Base-by-base conservation (phyloP, 2,329 filamentous ascomycete species). In the Sphaerulina vaccinii region DNA sequence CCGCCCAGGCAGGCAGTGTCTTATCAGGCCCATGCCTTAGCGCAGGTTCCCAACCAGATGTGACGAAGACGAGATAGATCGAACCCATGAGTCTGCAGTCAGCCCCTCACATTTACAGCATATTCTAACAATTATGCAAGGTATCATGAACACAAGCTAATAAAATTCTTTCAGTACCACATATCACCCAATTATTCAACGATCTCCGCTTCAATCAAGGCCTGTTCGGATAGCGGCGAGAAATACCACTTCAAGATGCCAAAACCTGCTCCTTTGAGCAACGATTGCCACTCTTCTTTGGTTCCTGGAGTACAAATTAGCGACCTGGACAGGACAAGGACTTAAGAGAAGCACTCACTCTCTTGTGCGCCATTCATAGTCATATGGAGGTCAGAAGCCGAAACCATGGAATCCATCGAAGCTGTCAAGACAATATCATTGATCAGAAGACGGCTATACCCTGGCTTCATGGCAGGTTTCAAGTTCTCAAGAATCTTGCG, bases 391-490 rank as follows among this genome's bases (percentile, higher is more conserved):
- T 50, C 48, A 27, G 38, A 43, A n/a, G 48, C 40, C 22, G 48
- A 50, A 10, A 50, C 40, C 39, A 43, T 43, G 15, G 33, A n/a
- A 33, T 50, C 48, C 40, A 38, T 50, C 21, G 27, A 37, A 2
- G 48, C 32, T 0, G 40, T 29, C 15, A 50, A 32, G 10, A 63
- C 54, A 13, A 61, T 54, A 23, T 64, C 61, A 36, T 61, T 54
- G 41, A 64, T 54, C 42, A 64, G 37, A 7, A 64, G 32, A 39
- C 56, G 51, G 46, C 55, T 61, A 13, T 61, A 54, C 5, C 56
- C 57, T 11, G 19, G n/a, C 23, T 49, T 42, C 45, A 61, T 42
- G 3, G 58, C 58, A 9, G 48, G 36, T n/a, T 27, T 50, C n/a
- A 55, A 24, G 16, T 62, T 58, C 1, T 40, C 24, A 27, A 62